Conservation (phyloP, 1,284 basidiomycete genomes). For the Cutaneotrichosporon arboriforme region DNA sequence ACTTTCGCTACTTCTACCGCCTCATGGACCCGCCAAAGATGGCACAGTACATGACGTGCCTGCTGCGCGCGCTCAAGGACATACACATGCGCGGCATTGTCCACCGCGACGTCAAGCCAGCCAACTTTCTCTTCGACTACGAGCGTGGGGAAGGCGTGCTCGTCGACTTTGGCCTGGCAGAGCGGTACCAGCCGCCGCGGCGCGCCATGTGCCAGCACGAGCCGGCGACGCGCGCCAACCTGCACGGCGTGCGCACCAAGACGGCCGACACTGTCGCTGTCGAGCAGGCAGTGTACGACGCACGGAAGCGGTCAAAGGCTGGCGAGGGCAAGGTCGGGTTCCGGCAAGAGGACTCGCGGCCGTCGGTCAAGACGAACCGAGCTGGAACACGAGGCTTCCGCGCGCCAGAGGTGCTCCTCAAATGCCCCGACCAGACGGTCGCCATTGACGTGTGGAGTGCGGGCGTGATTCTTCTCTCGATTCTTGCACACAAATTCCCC, state of each 20-base stretch:
- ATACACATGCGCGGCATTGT: conserved; percentile 85
- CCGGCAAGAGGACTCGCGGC: conserved; percentile 51
- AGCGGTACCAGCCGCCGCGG: conserved; percentile 50
- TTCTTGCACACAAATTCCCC: conserved; percentile 88
- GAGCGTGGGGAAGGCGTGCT: conserved; percentile 76
- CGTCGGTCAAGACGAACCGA: conserved; percentile 86
- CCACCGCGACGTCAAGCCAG: conserved; percentile 97
- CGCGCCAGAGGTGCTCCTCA: conserved; percentile 92
- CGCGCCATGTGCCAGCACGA: conserved; percentile 65
- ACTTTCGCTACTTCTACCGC: conserved; percentile 63
- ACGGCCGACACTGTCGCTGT: conserved; percentile 37
- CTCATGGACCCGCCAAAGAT: conserved; percentile 52
- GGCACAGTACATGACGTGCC: conserved; percentile 81
- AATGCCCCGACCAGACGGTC: conserved; percentile 88
- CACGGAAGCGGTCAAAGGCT: conserved; percentile 53
- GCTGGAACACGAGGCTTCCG: conserved; percentile 96
- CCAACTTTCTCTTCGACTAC: conserved; percentile 94
- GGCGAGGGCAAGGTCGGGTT: conserved; percentile 47
- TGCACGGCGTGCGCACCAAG: conserved; percentile 57
- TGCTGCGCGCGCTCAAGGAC: conserved; percentile 84
- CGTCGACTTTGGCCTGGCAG: conserved; percentile 93
- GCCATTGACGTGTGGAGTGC: conserved; percentile 97
- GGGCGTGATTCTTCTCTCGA: conserved; percentile 86
- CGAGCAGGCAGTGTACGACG: conserved; percentile 57
- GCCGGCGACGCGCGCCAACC: conserved; percentile 55